These are phyloP conservation scores for Barnettozyma wickerhamii DNA, from an alignment of 805 yeast species.

Conservation along the genomic window DNA sequence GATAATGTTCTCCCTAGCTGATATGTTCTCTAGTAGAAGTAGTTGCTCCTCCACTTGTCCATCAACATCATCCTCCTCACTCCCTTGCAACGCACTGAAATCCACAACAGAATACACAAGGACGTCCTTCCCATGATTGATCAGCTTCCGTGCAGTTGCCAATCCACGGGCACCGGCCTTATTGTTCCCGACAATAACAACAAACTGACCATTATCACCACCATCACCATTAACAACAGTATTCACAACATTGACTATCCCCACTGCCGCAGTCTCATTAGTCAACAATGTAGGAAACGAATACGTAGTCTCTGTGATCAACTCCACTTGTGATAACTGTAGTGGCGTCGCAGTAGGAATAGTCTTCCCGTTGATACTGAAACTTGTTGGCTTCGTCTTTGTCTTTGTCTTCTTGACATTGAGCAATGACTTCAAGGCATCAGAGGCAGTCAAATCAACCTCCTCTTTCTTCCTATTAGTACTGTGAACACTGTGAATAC, in stretches of 20 bases:
- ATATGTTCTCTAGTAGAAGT: slow-evolving; percentile 47
- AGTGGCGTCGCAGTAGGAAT: slow-evolving; percentile 70
- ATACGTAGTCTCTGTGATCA: slow-evolving; percentile 49
- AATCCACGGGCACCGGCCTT: slow-evolving; percentile 71
- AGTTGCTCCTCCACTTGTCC: slow-evolving; percentile 42
- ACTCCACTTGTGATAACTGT: slow-evolving; percentile 73
- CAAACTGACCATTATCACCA: neutral
- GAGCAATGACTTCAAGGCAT: slow-evolving; percentile 1
- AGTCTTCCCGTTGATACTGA: slow-evolving; percentile 21
- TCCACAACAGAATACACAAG: slow-evolving; percentile 29
- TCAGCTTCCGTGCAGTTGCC: slow-evolving; percentile 73
- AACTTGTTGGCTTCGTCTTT: slow-evolving; percentile 12
- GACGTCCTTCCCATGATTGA: slow-evolving; percentile 69
- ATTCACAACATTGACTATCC: slow-evolving; percentile 58
- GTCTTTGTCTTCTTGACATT: slow-evolving; percentile 4
- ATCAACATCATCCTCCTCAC: slow-evolving; percentile 14
- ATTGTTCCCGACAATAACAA: slow-evolving; percentile 53
- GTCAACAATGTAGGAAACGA: slow-evolving; percentile 41
- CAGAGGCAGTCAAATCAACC: neutral
- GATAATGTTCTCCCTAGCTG: slow-evolving; percentile 67
- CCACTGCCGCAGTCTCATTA: slow-evolving; percentile 66
- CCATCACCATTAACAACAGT: slow-evolving; percentile 40
- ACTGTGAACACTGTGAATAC: neutral
- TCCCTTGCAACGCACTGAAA: neutral
- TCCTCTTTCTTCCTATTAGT: too few species aligned